Evolutionary conservation across 2,329 filamentous ascomycete genomes (phyloP), one percentile per base, ranked within the genome.

Genomic region (Monosporascus sp.): DNA sequence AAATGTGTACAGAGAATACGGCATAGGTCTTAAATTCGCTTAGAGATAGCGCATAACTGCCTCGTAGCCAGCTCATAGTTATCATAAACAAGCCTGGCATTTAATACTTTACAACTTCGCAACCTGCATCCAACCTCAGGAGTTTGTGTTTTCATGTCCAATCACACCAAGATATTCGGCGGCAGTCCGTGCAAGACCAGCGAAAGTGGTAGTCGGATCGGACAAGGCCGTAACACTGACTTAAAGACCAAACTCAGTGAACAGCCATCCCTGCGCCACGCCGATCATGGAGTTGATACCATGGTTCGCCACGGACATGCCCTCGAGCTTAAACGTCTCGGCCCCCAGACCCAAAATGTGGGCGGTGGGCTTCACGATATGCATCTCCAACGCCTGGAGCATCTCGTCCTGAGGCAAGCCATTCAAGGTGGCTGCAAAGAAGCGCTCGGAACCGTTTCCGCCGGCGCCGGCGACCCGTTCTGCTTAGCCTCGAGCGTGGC

Each of bases 281-380:
- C 65, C 68, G 35, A 70, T 63, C 67, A 70, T 69, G 51, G 63
- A 67, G 55, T 70, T 68, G 5, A 70, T 46, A 4, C 66, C 66
- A 37, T 66, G 63, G 22, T 25, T 47, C 7, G 61, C 60, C 24
- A 69, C 58, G 3, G 57, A 58, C 15, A 27, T 31, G 27, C 24
- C 43, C 8, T 50, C 45, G 14, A 44, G 18, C 15, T 55, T 57
- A 37, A 62, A 53, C 8, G 55, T 53, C 4, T 56, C 58, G 2
- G 27, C 20, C 14, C 55, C 51, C 5, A 62, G 37, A 52, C 65
- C 37, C 15, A 66, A 55, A 48, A 67, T 49, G 31, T 60, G 52
- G 3, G 59, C 45, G 37, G 64, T 35, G 52, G 59, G 61, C 3
- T 37, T 47, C 24, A 55, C 53, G 39, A 64, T 53, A 44, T 61